Base-by-base conservation (phyloP, 2,329 filamentous ascomycete species). In the Penicillium sp. region DNA sequence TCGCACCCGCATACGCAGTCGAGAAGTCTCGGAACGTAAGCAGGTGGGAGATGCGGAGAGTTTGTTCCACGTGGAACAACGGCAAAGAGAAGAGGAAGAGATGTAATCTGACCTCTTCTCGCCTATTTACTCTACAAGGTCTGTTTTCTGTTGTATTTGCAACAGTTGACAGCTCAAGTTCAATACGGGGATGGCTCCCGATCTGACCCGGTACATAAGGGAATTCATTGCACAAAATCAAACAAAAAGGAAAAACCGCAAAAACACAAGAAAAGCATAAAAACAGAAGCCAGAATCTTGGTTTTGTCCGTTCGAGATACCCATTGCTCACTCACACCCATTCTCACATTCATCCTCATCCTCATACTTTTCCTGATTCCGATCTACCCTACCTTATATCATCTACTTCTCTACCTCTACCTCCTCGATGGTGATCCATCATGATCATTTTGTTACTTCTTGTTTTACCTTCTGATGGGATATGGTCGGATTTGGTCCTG, bases 31-130 rank as follows among this genome's bases (percentile, higher is more conserved):
- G 57, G 91, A 93, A 78, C 83, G 93, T 64, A 89, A 90, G 75
- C 93, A 97, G 78, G 93, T 96, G 55, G 93, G 92, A 62, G 93
- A 97, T 78, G 88, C 88, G 55, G 90, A 91, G 77, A 87, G 86
- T 71, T 83, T 92, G 80, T 82, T 93, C 67, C 87, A 90, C 68
- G 78, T 79, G 39, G 79, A 76, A 62, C 63, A 65, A 58, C 65
- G 57, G 52, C 53, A 55, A 35, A 57, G 44, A 58, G 68, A 60
- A 51, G 59, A 63, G 27, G 51, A 65, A 35, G 59, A 61, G 37
- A 61, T 61, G 60, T 64, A 53, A 59, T 26, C 35, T 27, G n/a
- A 14, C 27, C 27, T 37, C 16, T 29, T 47, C 45, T 47, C n/a
- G 9, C 24, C 26, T 8, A 26, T 26, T 8, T 8, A 26, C 24